phyloP scores from a whole-genome alignment of 2,329 filamentous ascomycete species.

The Bipolaris oryzae region DNA sequence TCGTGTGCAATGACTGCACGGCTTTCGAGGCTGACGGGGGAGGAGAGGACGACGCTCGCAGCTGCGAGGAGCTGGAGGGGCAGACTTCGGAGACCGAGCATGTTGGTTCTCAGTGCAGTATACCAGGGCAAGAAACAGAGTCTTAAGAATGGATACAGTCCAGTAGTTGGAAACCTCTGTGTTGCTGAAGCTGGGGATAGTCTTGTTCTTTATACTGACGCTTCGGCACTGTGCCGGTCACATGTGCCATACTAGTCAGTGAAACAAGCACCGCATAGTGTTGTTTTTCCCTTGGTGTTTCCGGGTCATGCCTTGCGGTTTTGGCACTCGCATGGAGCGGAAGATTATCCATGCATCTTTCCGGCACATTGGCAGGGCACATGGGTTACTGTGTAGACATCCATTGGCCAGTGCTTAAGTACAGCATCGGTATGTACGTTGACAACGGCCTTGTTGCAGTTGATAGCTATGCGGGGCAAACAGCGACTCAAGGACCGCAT shows the following conservation, averaged over 20 bases:
- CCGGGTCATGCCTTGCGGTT: constrained; percentile 7
- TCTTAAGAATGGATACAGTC: background rate
- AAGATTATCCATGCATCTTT: background rate
- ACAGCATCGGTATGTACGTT: background rate
- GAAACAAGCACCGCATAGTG: background rate
- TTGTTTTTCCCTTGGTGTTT: background rate
- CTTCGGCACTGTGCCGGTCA: background rate
- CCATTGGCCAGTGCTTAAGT: constrained; percentile 12
- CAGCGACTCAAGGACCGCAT: constrained; percentile 5
- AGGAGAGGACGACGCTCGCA: constrained; percentile 28
- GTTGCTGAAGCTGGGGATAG: background rate
- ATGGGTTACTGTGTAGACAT: constrained; percentile 3
- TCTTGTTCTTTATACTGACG: constrained; percentile 3
- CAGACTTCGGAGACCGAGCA: constrained; percentile 32
- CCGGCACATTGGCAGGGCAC: constrained; percentile 6
- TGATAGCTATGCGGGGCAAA: constrained; percentile 1
- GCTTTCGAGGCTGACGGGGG: constrained; percentile 36
- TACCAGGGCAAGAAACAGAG: background rate
- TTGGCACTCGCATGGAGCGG: constrained; percentile 3
- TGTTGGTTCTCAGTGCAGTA: constrained; percentile 11
- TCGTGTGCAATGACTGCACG: constrained; percentile 54
- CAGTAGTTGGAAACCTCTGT: background rate
- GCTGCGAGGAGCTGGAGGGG: constrained; percentile 31
- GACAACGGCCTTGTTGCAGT: constrained; percentile 9
- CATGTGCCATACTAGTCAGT: background rate